These are phyloP conservation scores for Bacidia gigantensis DNA, from an alignment of 495 filamentous ascomycete species.

Conservation along the genomic window DNA sequence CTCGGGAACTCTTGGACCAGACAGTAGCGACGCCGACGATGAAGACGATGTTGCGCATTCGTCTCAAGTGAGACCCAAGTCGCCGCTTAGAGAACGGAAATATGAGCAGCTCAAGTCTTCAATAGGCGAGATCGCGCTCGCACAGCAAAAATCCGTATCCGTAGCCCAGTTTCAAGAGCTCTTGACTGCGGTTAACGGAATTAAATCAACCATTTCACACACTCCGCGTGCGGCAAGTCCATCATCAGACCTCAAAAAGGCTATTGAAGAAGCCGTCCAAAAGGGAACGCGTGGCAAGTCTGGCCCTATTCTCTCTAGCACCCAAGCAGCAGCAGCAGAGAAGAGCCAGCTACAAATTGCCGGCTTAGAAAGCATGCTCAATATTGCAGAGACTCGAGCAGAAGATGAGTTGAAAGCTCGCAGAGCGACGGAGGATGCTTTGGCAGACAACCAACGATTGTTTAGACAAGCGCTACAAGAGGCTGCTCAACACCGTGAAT, in stretches of 20 bases:
- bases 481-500: conserved; percentile 50
- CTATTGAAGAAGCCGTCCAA: conserved; percentile 33
- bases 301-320: conserved; percentile 16
- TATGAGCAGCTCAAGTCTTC: conserved; percentile 70
- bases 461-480: conserved; percentile 65
- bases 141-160: conserved; percentile 35
- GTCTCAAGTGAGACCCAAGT: conserved; percentile 15
- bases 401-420: conserved; percentile 51
- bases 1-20: conserved; percentile 48
- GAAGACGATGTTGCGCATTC: conserved; percentile 62
- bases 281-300: conserved; percentile 24
- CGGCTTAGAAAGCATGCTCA: conserved; percentile 40
- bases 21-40: conserved; percentile 86
- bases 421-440: conserved; percentile 55
- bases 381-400: conserved; percentile 34
- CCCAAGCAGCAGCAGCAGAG: conserved; percentile 27
- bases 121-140: conserved; percentile 63
- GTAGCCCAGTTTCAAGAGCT: conserved; percentile 36
- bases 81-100: conserved; percentile 56
- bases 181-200: conserved; percentile 42
- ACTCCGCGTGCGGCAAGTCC: not conserved
- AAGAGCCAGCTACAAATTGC: conserved; percentile 40
- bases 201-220: conserved; percentile 33
- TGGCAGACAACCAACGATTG: conserved; percentile 54
- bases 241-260: conserved; percentile 28